Evolutionary conservation across 495 filamentous ascomycete species (phyloP).

Genomic region (Thermochaetoides thermophila): DNA sequence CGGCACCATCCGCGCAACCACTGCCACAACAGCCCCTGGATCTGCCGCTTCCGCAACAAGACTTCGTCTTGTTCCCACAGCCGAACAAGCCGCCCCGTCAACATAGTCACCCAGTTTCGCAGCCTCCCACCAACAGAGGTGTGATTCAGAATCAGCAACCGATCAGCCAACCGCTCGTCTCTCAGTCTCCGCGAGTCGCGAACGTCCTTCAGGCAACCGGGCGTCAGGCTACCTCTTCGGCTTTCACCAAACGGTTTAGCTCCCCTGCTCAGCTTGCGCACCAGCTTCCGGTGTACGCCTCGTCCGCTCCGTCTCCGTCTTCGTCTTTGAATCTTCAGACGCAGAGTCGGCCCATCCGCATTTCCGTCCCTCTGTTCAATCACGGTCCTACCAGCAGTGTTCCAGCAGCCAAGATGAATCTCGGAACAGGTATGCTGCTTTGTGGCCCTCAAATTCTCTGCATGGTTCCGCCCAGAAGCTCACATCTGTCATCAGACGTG

Average conservation of each 20-base stretch:
- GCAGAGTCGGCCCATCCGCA: slow-evolving; percentile 30
- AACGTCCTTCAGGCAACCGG: slow-evolving; percentile 45
- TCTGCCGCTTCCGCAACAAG: slow-evolving; percentile 31
- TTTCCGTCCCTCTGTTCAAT: slow-evolving; percentile 33
- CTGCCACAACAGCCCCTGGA: slow-evolving; percentile 28
- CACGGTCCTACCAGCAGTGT: slow-evolving; percentile 31
- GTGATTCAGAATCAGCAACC: slow-evolving; percentile 28
- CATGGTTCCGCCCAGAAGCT: no score
- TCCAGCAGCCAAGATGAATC: slow-evolving; percentile 31
- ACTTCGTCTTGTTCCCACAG: slow-evolving; percentile 41
- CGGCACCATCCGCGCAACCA: slow-evolving; percentile 40
- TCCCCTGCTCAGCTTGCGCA: slow-evolving; percentile 27
- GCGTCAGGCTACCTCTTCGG: slow-evolving; percentile 40
- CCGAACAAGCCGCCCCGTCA: slow-evolving; percentile 28
- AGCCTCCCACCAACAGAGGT: slow-evolving; percentile 26
- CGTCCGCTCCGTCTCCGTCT: slow-evolving; percentile 33
- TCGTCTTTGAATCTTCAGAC: slow-evolving; percentile 26
- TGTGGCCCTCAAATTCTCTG: slow-evolving; percentile 1
- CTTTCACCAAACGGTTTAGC: slow-evolving; percentile 41
- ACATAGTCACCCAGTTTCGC: slow-evolving; percentile 33
- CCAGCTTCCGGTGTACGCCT: slow-evolving; percentile 36
- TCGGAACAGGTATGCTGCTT: slow-evolving; percentile 26
- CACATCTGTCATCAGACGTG: slow-evolving; percentile 31
- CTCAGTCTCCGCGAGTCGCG: slow-evolving; percentile 24
- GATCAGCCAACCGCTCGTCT: slow-evolving; percentile 18